Base-by-base conservation (phyloP, 192 early-diverging fungal genomes). In the Coemansia sp. region DNA sequence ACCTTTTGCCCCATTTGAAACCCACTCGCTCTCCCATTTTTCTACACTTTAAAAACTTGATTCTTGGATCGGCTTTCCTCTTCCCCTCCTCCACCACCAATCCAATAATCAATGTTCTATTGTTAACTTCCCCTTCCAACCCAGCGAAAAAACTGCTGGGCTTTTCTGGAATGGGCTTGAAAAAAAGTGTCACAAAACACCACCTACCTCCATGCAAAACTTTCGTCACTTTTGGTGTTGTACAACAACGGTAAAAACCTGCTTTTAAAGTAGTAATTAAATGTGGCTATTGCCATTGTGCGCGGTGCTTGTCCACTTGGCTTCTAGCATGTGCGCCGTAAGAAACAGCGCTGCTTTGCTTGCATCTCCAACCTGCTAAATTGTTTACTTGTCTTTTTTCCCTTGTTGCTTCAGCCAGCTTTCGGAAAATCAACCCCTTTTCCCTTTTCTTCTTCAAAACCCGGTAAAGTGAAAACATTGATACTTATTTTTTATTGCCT, bases 401-500 rank as follows among this genome's bases (percentile, higher is more conserved):
- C 34, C 4, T 35, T 35, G 34, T 35, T 35, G 34, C 34, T 10
- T 35, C 5, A n/a, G 55, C 35, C 29, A n/a, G 55, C 55, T 57
- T 57, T 34, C 7, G 10, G 15, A 42, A 42, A 42, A 7, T 42
- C 15, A 42, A 34, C 34, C 34, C 34, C 28, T 53, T 26, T 53
- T 25, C 12, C 23, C 26, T 12, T 12, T 26, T 26, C 25, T 26
- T 26, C 23, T 53, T 20, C 52, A 53, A 30, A 12, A 28, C 23
- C 8, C 12, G 52, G 46, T 48, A 35, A 35, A 35, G 34, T n/a
- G n/a, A n/a, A n/a, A n/a, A 40, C 39, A 59, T 25, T 56, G 66
- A 45, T 30, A 48, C 18, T 64, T 87, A 52, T 39, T 53, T 34
- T 20, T 0, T 35, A 12, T 48, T 21, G 5, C 23, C 23, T 26